A percentile compares a stretch with the other conserved stretches of the same genome.
Evolutionary conservation across 116 monocot genomes (phyloP).

Genomic region (Posidonia oceanica): DNA sequence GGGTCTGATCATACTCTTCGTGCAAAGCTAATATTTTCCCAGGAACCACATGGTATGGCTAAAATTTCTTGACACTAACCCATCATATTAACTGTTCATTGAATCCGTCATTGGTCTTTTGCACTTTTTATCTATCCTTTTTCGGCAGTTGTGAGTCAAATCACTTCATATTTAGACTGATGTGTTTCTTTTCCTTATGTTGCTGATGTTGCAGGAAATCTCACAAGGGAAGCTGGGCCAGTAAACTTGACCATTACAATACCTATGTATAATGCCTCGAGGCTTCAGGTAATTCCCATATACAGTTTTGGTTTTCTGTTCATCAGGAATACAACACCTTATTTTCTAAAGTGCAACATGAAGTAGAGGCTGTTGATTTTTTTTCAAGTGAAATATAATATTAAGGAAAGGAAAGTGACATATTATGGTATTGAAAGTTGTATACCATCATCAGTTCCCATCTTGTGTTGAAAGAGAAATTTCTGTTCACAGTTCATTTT

Average conservation of each 20-base stretch:
- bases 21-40: conserved; percentile 91
- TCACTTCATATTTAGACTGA: too few species aligned
- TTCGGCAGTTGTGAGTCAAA: background rate
- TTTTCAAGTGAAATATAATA: background rate
- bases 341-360: background rate
- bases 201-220: conserved; percentile 47
- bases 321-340: background rate
- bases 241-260: conserved; percentile 96
- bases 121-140: background rate
- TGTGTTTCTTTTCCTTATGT: background rate
- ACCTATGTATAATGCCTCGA: conserved; percentile 95
- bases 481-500: too few species aligned
- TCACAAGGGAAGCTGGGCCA: conserved; percentile 89
- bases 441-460: too few species aligned
- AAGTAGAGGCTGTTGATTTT: background rate
- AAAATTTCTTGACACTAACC: background rate
- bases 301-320: background rate
- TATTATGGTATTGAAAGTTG: background rate
- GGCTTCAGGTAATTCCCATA: conserved; percentile 54
- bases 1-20: conserved; percentile 90
- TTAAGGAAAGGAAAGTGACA: background rate
- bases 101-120: background rate
- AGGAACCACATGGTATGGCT: conserved; percentile 78
- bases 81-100: background rate
- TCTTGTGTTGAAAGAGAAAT: too few species aligned